Conservation (phyloP, 257 asterid species). For the Plectranthus barbatus region DNA sequence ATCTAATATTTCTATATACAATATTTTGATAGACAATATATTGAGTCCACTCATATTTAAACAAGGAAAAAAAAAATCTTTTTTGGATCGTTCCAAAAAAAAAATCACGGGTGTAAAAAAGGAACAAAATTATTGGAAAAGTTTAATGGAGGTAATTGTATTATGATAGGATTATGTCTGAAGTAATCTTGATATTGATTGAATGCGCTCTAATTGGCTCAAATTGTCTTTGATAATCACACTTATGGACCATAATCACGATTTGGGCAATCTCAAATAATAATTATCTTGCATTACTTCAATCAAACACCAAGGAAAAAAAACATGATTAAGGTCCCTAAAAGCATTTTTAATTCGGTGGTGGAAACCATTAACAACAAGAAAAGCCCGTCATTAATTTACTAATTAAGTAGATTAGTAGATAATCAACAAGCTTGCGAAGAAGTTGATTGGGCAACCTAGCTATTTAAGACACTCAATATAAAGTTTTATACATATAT, state of each 20-base stretch:
- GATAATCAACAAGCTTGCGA: slow-evolving; percentile 29
- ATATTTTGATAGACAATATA: too few relatives aligned
- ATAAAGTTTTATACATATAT: too few relatives aligned
- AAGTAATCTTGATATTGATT: slow-evolving; percentile 34
- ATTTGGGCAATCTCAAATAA: slow-evolving; percentile 70
- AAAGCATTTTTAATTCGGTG: slow-evolving; percentile 31
- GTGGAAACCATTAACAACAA: slow-evolving; percentile 62
- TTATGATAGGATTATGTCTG: slow-evolving; percentile 34
- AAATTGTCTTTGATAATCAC: slow-evolving; percentile 45
- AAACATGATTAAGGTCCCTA: slow-evolving; percentile 48
- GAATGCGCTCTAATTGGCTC: slow-evolving; percentile 35
- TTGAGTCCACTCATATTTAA: too few relatives aligned
- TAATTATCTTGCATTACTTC: slow-evolving; percentile 52
- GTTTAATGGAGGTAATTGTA: slow-evolving; percentile 38
- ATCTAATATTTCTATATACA: too few relatives aligned
- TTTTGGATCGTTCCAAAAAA: slow-evolving; percentile 73
- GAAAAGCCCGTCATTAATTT: slow-evolving; percentile 19
- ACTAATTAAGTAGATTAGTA: slow-evolving; percentile 36
- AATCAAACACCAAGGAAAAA: slow-evolving; percentile 55
- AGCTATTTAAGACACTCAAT: too few relatives aligned
- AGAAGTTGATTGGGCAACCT: slow-evolving; percentile 33
- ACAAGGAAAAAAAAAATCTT: slow-evolving; percentile 4
- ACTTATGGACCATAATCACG: slow-evolving; percentile 44
- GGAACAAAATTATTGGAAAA: slow-evolving; percentile 47
- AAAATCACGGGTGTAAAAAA: slow-evolving; percentile 55